Conservation (phyloP, 2,329 filamentous ascomycete species). For the Cladosporium sp. region DNA sequence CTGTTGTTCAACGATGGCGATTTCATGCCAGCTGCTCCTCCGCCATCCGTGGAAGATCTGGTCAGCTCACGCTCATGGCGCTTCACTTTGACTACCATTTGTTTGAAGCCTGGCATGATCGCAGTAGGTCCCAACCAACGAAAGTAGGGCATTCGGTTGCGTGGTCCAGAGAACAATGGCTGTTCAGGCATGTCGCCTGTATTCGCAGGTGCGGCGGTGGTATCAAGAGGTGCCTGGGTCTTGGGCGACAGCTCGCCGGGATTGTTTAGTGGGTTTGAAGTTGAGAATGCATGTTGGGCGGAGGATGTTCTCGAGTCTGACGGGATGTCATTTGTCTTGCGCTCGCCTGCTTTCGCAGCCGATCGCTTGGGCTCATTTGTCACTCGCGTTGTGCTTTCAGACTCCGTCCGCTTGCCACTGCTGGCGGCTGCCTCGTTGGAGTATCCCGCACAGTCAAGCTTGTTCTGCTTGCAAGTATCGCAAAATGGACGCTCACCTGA, state of each 20-base stretch:
- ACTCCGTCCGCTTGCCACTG: constrained; percentile 11
- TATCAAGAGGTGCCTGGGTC: not conserved
- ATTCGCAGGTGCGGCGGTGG: not conserved
- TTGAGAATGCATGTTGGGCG: constrained; percentile 6
- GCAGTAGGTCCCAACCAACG: constrained; percentile 88
- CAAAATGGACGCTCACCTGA: constrained; percentile 47
- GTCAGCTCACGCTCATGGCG: constrained; percentile 63
- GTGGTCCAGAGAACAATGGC: constrained; percentile 38
- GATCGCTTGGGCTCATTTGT: not conserved
- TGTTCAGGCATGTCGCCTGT: not conserved
- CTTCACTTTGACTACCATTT: constrained; percentile 81
- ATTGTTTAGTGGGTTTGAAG: not conserved
- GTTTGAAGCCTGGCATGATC: constrained; percentile 88
- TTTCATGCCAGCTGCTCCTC: constrained; percentile 29
- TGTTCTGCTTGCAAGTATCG: constrained; percentile 51
- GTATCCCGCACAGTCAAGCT: constrained; percentile 51
- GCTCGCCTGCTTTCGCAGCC: not conserved
- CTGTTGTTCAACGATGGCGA: constrained; percentile 29
- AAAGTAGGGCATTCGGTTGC: constrained; percentile 80
- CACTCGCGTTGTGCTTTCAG: not conserved
- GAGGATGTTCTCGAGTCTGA: not conserved
- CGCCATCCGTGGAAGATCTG: constrained; percentile 55
- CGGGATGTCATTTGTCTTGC: not conserved
- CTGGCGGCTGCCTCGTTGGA: constrained; percentile 28
- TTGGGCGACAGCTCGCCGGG: constrained; percentile 3